Base-by-base conservation (phyloP, 2,329 filamentous ascomycete genomes). In the Beauveria medogensis region DNA sequence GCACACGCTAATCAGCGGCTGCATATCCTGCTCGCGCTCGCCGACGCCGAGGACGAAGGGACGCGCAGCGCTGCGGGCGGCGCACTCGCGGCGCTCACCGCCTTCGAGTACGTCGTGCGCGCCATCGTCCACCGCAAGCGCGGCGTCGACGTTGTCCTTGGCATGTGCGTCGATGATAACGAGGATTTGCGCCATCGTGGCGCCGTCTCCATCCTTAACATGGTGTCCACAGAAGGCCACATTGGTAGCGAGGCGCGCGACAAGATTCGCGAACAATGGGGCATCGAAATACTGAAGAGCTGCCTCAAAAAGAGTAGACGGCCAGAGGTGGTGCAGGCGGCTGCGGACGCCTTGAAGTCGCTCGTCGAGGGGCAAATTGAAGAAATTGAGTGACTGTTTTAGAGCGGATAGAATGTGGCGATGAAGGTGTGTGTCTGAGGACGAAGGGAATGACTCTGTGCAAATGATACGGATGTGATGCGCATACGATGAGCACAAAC, bases 41-140 rank as follows among this genome's bases (percentile, higher is more conserved):
- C 91, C 0, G 92, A 97, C 69, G 87, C 91, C 1, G 89, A 96
- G 55, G 92, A 97, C 65, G 74, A 83, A 7, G 85, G 84, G 0
- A 96, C 92, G 0, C 80, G 93, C 34, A 85, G 87, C 53, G 94
- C 92, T 0, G 92, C 94, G 0, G 92, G 92, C 3, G 94, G 94
- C 1, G 93, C 92, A 0, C 73, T 99, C 55, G 94, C 93, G 0
- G 90, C 90, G 74, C 75, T 99, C 26, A 92, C 92, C 0, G 84
- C 86, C 34, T 92, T 88, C 71, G 90, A 94, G 67, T 81, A 82
- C 1, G 89, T 90, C 0, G 87, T 93, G 1, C 80, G 83, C 2
- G 87, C 83, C 4, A 81, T 97, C 3, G 68, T 96, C 43, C 82
- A 84, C 62, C 80, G 88, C 41, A 84, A 90, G 5, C 81, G 88